A percentile compares a stretch with the other conserved stretches of the same genome.
Conservation (phyloP, 2,329 filamentous ascomycete species). For the Colletotrichum acutatum region DNA sequence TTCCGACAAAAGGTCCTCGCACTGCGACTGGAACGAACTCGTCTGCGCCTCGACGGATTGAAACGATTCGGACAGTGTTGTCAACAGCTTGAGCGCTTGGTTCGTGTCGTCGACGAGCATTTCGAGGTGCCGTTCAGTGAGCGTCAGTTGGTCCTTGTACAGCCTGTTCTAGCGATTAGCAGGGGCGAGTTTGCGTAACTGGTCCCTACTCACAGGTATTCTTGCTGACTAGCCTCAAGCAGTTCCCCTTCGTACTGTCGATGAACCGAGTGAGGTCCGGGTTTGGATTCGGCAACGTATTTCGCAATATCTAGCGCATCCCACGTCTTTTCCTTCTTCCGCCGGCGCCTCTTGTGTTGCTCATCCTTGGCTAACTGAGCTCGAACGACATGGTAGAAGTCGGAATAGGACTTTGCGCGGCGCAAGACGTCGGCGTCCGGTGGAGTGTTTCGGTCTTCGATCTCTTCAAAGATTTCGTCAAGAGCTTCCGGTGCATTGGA, state of each 20-base stretch:
- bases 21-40: conserved; percentile 91
- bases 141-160: conserved; percentile 83
- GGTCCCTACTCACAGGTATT: conserved; percentile 74
- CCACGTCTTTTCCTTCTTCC: conserved; percentile 56
- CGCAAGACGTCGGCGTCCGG: conserved; percentile 73
- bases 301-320: conserved; percentile 59
- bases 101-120: conserved; percentile 82
- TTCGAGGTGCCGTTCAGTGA: conserved; percentile 86
- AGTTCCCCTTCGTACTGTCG: conserved; percentile 75
- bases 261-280: conserved; percentile 43
- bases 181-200: not conserved
- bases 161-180: conserved; percentile 56
- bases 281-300: conserved; percentile 37
- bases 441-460: conserved; percentile 65
- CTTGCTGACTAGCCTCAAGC: conserved; percentile 83
- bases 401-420: conserved; percentile 81
- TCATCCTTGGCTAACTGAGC: conserved; percentile 66
- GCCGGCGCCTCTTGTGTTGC: conserved; percentile 50
- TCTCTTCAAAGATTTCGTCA: conserved; percentile 67
- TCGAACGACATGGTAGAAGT: conserved; percentile 75
- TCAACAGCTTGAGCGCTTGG: conserved; percentile 78
- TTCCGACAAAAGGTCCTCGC: conserved; percentile 85
- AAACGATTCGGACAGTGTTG: conserved; percentile 86
- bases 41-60: conserved; percentile 89
- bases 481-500: conserved; percentile 66